These are phyloP conservation scores for Moelleriella libera DNA, from an alignment of 2,329 filamentous ascomycete genomes.

Conservation along the genomic window DNA sequence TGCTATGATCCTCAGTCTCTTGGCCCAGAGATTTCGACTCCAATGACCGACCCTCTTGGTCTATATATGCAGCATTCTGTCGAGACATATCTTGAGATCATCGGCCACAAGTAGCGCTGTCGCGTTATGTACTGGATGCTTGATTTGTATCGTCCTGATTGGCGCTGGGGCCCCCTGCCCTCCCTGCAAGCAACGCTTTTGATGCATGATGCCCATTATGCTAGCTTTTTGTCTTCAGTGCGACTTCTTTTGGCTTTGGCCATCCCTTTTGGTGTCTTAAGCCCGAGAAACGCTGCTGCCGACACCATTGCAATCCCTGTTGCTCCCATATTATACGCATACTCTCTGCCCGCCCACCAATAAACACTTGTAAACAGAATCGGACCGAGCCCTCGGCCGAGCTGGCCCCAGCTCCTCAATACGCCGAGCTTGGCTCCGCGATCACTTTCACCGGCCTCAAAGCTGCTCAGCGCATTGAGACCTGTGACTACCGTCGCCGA, in stretches of 20 bases:
- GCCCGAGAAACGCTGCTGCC: conserved; percentile 51
- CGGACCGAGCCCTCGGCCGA: conserved; percentile 75
- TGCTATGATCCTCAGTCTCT: no score
- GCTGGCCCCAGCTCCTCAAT: conserved; percentile 69
- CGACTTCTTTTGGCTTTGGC: conserved; percentile 1
- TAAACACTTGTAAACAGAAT: conserved; percentile 88
- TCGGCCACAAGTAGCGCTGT: no score
- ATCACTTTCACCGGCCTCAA: conserved; percentile 70
- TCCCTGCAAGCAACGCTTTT: no score
- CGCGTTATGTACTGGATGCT: no score
- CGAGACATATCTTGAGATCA: no score
- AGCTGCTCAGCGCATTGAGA: conserved; percentile 79
- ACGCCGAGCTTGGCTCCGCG: conserved; percentile 77
- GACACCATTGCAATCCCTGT: conserved; percentile 66
- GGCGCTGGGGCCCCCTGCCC: no score
- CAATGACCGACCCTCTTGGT: no score
- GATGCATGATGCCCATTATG: neutral
- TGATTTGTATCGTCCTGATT: no score
- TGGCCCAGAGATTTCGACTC: no score
- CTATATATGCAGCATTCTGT: no score
- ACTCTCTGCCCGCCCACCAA: conserved; percentile 91
- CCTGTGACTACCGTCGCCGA: conserved; percentile 92
- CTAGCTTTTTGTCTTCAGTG: neutral
- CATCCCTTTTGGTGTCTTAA: conserved; percentile 46
- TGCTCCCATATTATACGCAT: conserved; percentile 71